phyloP scores from a whole-genome alignment of 2,329 filamentous ascomycete genomes.

The Aspergillus luchuensis region DNA sequence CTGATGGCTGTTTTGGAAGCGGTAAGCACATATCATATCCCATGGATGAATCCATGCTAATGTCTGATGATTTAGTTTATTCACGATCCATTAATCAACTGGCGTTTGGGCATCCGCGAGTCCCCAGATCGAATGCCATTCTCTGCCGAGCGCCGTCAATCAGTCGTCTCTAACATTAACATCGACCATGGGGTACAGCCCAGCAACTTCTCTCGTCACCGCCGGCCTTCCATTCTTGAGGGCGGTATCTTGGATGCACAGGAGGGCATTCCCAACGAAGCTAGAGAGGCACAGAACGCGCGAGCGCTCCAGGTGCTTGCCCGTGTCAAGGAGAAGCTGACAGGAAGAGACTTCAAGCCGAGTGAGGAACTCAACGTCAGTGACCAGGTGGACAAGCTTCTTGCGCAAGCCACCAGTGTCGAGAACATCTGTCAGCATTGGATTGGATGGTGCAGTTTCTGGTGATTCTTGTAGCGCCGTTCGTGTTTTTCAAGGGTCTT shows the following conservation, averaged over 20 bases:
- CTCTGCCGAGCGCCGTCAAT: slow-evolving; percentile 61
- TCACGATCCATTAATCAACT: slow-evolving; percentile 97
- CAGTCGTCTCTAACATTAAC: slow-evolving; percentile 56
- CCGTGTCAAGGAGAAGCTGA: slow-evolving; percentile 92
- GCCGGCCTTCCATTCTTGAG: slow-evolving; percentile 71
- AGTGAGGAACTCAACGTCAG: slow-evolving; percentile 81
- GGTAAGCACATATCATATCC: slow-evolving; percentile 58
- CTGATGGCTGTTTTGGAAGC: slow-evolving; percentile 98
- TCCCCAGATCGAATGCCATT: slow-evolving; percentile 63
- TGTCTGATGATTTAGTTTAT: slow-evolving; percentile 71
- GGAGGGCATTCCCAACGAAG: slow-evolving; percentile 46
- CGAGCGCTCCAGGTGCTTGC: slow-evolving; percentile 87
- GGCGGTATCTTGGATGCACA: slow-evolving; percentile 48
- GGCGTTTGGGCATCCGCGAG: slow-evolving; percentile 73
- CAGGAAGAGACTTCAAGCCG: slow-evolving; percentile 86
- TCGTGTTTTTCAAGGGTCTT: slow-evolving; percentile 24
- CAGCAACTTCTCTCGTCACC: slow-evolving; percentile 66
- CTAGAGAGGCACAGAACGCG: slow-evolving; percentile 83
- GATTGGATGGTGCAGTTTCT: slow-evolving; percentile 98
- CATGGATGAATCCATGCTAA: slow-evolving; percentile 4
- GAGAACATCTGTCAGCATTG: slow-evolving; percentile 99
- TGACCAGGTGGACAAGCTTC: slow-evolving; percentile 89
- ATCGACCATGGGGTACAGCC: slow-evolving; percentile 57
- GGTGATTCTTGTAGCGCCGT: slow-evolving; percentile 56
- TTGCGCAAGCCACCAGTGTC: slow-evolving; percentile 91